Evolutionary conservation across 495 filamentous ascomycete genomes (phyloP).

Genomic region (Lichina pygmaea): DNA sequence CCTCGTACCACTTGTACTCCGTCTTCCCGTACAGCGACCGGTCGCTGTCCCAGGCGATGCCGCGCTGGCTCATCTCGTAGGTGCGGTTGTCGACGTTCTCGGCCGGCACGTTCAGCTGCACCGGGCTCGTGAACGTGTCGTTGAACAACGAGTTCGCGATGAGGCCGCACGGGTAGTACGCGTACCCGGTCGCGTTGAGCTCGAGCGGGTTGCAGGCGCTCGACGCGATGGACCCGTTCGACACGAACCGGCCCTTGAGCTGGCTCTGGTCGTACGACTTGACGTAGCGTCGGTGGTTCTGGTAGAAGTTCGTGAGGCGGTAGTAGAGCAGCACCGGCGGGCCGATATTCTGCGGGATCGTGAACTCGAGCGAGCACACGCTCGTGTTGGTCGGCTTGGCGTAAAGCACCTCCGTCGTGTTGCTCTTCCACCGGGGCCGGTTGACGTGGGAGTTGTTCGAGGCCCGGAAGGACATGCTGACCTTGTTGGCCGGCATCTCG

Average conservation of each 20-base stretch:
- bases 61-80: constrained; percentile 52
- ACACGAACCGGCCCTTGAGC: constrained; percentile 42
- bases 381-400: constrained; percentile 2
- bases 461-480: constrained; percentile 37
- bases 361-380: constrained; percentile 44
- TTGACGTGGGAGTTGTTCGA: constrained; percentile 9
- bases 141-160: constrained; percentile 97
- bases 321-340: constrained; percentile 82
- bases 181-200: constrained; percentile 24
- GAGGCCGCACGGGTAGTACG: constrained; percentile 85
- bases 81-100: constrained; percentile 9
- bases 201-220: constrained; percentile 54
- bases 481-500: constrained; percentile 24
- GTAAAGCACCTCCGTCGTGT: constrained; percentile 6
- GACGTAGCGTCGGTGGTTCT: constrained; percentile 94
- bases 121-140: constrained; percentile 49
- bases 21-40: constrained; percentile 47
- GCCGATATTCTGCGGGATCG: constrained; percentile 46
- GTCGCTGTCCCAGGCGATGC: constrained; percentile 71
- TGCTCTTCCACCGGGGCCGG: constrained; percentile 14
- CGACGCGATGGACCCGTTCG: constrained; percentile 27
- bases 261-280: constrained; percentile 65
- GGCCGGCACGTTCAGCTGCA: constrained; percentile 20
- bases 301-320: constrained; percentile 91
- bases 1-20: constrained; percentile 30